Base-by-base conservation (phyloP, 352 stramenopile species). In the Vaucheria bursata region DNA sequence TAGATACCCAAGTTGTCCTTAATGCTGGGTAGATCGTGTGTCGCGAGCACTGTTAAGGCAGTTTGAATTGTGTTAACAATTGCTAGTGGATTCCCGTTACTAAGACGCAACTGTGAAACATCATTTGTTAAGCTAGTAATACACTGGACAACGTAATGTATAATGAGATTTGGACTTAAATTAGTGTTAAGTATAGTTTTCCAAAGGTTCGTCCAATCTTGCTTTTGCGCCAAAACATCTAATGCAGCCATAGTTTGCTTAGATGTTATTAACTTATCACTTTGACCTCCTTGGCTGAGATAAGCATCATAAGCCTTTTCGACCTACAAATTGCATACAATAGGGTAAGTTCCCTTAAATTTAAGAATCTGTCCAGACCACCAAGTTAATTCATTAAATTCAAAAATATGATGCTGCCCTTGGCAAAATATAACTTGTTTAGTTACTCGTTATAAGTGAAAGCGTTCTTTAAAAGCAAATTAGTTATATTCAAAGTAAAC, bases 181-280 rank as follows among this genome's bases (percentile, higher is more conserved):
- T 81, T 66, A 25, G 87, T 78, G 32, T 77, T 81, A 7, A 74
- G 74, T 12, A 77, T 70, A 7, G 84, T 78, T 64, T 88, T 76
- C 83, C 96, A 89, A 49, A 97, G 89, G 71, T 92, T 91, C 81
- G 96, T 91, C 92, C 93, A 97, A 80, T 97, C 90, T 25, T 90
- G 91, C 33, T 90, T 89, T 78, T 97, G 90, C 79, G 94, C 95
- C 84, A 94, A 93, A 34, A 94, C 88, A 69, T 96, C 90, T 36
- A 97, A 80, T 1, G 91, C 92, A 4, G 84, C 77, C 25, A 79
- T 75, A 53, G 75, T 85, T 53, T 88, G 76, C 7, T 86, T 86
- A 52, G 87, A 79, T 67, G 89, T 79, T 25, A 88, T 34, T 5
- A 90, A 64, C 35, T 87, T 86, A n/a, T 85, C 79, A 5, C 18